Evolutionary conservation across 352 stramenopile genomes (phyloP).

Genomic region (Phytophthora cactorum): DNA sequence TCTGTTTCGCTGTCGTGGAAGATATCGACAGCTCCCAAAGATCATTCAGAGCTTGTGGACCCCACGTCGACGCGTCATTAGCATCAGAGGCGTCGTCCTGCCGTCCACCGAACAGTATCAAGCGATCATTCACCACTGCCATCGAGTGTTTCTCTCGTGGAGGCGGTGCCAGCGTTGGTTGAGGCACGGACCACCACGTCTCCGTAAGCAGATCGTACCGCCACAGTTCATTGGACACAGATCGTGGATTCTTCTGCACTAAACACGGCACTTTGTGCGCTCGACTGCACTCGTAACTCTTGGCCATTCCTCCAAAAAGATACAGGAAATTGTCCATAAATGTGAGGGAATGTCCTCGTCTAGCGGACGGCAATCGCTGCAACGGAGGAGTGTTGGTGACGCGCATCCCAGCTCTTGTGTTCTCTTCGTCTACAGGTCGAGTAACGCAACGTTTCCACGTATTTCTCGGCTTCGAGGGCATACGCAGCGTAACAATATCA

Average conservation of each 20-base stretch:
- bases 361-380: slow-evolving; percentile 51
- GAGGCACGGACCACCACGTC: slow-evolving; percentile 55
- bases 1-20: slow-evolving; percentile 44
- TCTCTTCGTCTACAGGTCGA: slow-evolving; percentile 43
- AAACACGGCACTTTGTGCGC: slow-evolving; percentile 54
- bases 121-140: slow-evolving; percentile 43
- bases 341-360: slow-evolving; percentile 67
- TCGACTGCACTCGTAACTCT: slow-evolving; percentile 66
- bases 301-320: slow-evolving; percentile 66
- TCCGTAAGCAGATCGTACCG: slow-evolving; percentile 59
- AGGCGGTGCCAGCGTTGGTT: slow-evolving; percentile 22
- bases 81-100: slow-evolving; percentile 26
- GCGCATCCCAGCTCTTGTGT: slow-evolving; percentile 39
- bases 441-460: slow-evolving; percentile 49
- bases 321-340: slow-evolving; percentile 57
- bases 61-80: slow-evolving; percentile 32
- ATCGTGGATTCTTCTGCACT: slow-evolving; percentile 13
- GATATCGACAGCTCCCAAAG: slow-evolving; percentile 71
- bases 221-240: slow-evolving; percentile 77
- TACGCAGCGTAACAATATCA: slow-evolving; percentile 39
- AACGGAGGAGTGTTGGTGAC: slow-evolving; percentile 38
- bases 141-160: slow-evolving; percentile 70
- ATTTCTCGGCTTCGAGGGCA: slow-evolving; percentile 43
- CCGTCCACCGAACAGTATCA: slow-evolving; percentile 70
- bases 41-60: slow-evolving; percentile 49